Evolutionary conservation across 2,329 filamentous ascomycete species (phyloP), one percentile per base, ranked within the genome.

Genomic region (Cladosporium cucumerinum): DNA sequence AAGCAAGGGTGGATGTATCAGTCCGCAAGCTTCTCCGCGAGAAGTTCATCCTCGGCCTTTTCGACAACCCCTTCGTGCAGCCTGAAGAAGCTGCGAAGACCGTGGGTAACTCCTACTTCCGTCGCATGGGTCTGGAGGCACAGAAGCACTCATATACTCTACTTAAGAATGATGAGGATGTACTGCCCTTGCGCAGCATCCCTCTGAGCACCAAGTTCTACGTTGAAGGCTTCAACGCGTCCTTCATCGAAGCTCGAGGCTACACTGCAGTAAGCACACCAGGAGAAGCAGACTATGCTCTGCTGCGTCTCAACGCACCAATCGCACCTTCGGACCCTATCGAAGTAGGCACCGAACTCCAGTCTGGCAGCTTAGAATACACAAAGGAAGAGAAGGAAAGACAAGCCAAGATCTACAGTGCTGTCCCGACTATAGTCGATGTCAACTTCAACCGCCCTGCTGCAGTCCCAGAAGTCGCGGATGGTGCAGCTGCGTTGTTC

Each of bases 31-130:
- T 85, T 0, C 74, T 85, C 5, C 73, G 72, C 30, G 82, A 85
- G 66, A 85, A 85, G 70, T 85, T 85, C 67, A 58, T 77, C 5
- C 77, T 85, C 0, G 82, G 82, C 3, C 78, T 85, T 8, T 85
- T 85, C 57, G 82, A 85, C 18, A 78, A 81, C 58, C 82, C 81
- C 0, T 85, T 82, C 51, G 79, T 84, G 4, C 79, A 85, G 65
- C 74, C 75, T 1, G 78, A 79, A 1, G 74, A 72, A 0, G 81
- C 81, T 0, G 75, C 71, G 0, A 70, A 72, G 1, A 69, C 80
- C 3, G 82, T 82, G 18, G 82, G 81, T 4, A 80, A 80, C 34
- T 69, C 75, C 10, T 78, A 81, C 64, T 84, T 82, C 66, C 68
- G 73, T 7, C 69, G 72, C 2, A 65, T 76, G 0, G 80, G 79